Percentiles rank a stretch among this genome's conserved stretches.
Conservation (phyloP, 495 filamentous ascomycete genomes). For the Penicillium canescens region DNA sequence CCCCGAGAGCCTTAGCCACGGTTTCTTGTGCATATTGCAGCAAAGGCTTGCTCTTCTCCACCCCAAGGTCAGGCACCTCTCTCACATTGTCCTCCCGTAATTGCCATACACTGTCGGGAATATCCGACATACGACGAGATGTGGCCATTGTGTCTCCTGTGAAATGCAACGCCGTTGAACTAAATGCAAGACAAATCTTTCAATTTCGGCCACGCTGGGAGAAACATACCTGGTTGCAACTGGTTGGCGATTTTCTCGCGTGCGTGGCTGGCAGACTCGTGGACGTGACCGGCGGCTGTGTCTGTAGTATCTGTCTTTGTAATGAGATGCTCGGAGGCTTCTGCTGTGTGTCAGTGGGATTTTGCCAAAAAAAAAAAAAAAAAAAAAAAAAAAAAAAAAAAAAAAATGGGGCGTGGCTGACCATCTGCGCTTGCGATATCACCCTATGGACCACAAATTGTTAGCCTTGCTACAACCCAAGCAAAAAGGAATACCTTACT, state of each 20-base stretch:
- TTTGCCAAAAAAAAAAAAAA: no score
- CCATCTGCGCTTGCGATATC: conserved; percentile 14
- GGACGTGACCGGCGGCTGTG: conserved; percentile 3
- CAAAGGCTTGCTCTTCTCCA: conserved; percentile 11
- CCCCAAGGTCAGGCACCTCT: conserved; percentile 1
- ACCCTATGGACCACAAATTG: not conserved
- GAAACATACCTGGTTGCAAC: conserved; percentile 29
- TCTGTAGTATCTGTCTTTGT: conserved; percentile 15
- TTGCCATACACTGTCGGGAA: conserved; percentile 9
- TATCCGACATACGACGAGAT: conserved; percentile 29
- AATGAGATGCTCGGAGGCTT: conserved; percentile 13
- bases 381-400: no score
- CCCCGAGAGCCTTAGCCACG: conserved; percentile 30
- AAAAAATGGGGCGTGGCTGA: not conserved
- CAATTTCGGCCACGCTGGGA: not conserved
- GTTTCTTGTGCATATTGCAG: conserved; percentile 22
- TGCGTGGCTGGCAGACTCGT: conserved; percentile 20
- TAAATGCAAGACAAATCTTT: no score
- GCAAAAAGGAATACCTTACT: not conserved
- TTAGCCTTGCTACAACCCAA: not conserved
- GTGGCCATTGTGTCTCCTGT: conserved; percentile 30
- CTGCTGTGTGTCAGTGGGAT: conserved; percentile 1
- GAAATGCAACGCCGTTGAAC: not conserved
- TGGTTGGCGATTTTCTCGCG: conserved; percentile 21
- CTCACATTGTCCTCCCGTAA: conserved; percentile 4